A percentile compares a stretch with the other conserved stretches of the same genome.
phyloP scores from a whole-genome alignment of 345 rosid species.

The Eucalyptus pauciflora region DNA sequence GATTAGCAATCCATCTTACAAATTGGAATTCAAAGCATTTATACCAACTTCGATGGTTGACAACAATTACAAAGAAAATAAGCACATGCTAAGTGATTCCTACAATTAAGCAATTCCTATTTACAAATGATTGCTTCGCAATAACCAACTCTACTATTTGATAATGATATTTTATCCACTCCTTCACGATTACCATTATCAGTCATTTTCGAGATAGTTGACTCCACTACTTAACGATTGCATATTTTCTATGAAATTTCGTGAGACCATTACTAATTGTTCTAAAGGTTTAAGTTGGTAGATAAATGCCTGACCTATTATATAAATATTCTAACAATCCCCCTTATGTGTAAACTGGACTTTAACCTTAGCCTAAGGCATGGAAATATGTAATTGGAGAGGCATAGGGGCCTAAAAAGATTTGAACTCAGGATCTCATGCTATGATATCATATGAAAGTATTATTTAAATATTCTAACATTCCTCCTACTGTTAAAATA shows the following conservation, averaged over 20 bases:
- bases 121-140: not conserved
- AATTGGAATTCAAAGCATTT: not conserved
- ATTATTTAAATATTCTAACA: too few relatives aligned
- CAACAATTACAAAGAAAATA: not conserved
- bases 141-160: not conserved
- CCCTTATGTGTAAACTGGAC: fast-evolving
- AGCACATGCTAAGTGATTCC: not conserved
- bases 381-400: not conserved
- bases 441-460: not conserved
- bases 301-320: too few relatives aligned
- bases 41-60: not conserved
- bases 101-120: not conserved
- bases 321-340: too few relatives aligned
- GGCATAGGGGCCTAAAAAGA: fast-evolving
- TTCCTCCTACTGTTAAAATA: too few relatives aligned
- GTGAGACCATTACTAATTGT: fast-evolving
- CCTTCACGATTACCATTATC: not conserved
- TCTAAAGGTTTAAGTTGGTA: too few relatives aligned
- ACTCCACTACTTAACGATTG: not conserved
- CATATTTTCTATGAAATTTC: not conserved
- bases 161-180: not conserved
- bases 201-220: not conserved
- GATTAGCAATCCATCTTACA: not conserved
- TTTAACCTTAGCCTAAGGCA: not conserved
- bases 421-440: too few relatives aligned